Percentiles rank a stretch among this genome's conserved stretches.
phyloP scores from a whole-genome alignment of 2,329 filamentous ascomycete species.

The Cladosporium sp. region DNA sequence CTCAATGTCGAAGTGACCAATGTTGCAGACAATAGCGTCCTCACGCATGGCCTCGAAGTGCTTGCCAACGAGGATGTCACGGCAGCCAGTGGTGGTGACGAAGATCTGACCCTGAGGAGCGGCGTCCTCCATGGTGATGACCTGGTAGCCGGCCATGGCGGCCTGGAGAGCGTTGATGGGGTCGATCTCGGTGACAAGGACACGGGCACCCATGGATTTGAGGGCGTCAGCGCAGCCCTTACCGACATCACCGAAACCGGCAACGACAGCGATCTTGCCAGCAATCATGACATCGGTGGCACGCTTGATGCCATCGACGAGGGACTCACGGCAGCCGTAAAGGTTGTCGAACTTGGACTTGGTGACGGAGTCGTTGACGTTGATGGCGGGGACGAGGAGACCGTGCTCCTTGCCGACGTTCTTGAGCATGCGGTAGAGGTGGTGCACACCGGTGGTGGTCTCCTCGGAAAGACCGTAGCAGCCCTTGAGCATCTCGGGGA shows the following conservation, averaged over 20 bases:
- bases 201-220: constrained; percentile 94
- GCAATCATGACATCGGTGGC: constrained; percentile 99
- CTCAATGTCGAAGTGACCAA: constrained; percentile 99
- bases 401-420: constrained; percentile 65
- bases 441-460: constrained; percentile 99
- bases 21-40: constrained; percentile 99
- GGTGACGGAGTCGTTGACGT: constrained; percentile 99
- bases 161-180: constrained; percentile 99
- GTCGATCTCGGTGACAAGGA: constrained; percentile 95
- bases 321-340: constrained; percentile 98
- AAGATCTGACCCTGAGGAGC: constrained; percentile 91
- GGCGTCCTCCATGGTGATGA: constrained; percentile 97
- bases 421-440: constrained; percentile 96
- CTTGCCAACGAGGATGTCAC: constrained; percentile 87
- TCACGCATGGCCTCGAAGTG: constrained; percentile 97
- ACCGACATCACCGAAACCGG: constrained; percentile 97
- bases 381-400: constrained; percentile 93
- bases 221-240: constrained; percentile 98
- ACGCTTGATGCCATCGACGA: constrained; percentile 99
- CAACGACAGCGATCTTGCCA: constrained; percentile 96
- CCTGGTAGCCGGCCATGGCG: constrained; percentile 94
- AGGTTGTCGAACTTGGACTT: constrained; percentile 99
- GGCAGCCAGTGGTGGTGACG: constrained; percentile 98
- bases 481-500: constrained; percentile 96
- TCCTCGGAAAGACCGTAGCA: constrained; percentile 99